These are phyloP conservation scores for Odonthalia washingtoniensis DNA, from an alignment of 31 red algal species.

Conservation along the genomic window DNA sequence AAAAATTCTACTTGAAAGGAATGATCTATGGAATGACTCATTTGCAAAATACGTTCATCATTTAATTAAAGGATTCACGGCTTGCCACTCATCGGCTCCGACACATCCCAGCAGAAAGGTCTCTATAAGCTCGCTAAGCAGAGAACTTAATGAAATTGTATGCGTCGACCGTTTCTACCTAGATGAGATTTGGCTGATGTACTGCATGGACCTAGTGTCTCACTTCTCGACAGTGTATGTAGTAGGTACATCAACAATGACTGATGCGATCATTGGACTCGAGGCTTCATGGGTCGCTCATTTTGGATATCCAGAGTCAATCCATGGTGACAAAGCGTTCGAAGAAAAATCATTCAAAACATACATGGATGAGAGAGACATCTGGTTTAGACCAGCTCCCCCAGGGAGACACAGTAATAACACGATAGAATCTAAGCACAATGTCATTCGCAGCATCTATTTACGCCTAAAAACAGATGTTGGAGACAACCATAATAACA, in stretches of 20 bases:
- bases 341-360: background rate
- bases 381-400: background rate
- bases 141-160: too few species aligned
- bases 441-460: constrained; percentile 40
- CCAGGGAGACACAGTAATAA: constrained; percentile 30
- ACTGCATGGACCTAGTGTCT: constrained; percentile 18
- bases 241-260: background rate
- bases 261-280: background rate
- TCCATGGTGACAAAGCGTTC: constrained; percentile 5
- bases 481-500: background rate
- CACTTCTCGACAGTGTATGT: background rate
- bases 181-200: background rate
- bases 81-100: too few species aligned
- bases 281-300: background rate
- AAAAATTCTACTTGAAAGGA: too few species aligned
- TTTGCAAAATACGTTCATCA: too few species aligned
- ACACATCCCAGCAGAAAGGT: too few species aligned
- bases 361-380: background rate
- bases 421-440: constrained; percentile 33
- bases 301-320: background rate
- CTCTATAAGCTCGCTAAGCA: too few species aligned
- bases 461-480: constrained; percentile 16
- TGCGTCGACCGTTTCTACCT: background rate
- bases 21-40: too few species aligned
- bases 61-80: too few species aligned